These are phyloP conservation scores for Fremontodendron californicum DNA, from an alignment of 345 rosid genomes.

Conservation along the genomic window DNA sequence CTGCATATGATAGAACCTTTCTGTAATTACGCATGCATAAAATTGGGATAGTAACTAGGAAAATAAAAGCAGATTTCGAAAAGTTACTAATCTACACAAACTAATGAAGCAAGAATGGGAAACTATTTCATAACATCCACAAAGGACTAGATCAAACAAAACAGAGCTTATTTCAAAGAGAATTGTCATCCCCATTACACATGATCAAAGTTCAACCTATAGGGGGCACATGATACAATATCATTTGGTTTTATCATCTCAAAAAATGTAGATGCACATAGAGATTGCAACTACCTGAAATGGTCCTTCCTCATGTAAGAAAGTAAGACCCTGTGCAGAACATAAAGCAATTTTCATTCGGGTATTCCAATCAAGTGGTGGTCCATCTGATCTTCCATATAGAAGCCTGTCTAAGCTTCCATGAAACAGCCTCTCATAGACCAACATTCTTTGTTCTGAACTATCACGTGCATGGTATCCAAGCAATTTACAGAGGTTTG, in stretches of 20 bases:
- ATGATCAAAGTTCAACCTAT: not conserved
- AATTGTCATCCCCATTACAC: not conserved
- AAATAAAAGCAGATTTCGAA: slow-evolving; percentile 2
- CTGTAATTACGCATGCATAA: not conserved
- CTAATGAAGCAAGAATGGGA: not conserved
- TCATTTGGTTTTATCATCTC: not conserved
- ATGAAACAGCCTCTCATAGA: slow-evolving; percentile 86
- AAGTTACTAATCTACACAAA: not conserved
- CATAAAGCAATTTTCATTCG: slow-evolving; percentile 85
- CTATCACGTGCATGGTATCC: slow-evolving; percentile 87
- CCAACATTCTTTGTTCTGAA: slow-evolving; percentile 78
- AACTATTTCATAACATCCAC: not conserved
- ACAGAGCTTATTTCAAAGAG: not conserved
- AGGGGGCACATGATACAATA: not conserved
- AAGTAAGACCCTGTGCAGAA: slow-evolving; percentile 85
- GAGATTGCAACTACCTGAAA: slow-evolving; percentile 51
- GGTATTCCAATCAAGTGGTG: slow-evolving; percentile 91
- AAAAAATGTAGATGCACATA: not conserved
- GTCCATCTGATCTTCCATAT: slow-evolving; percentile 84
- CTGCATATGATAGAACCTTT: slow-evolving; percentile 34
- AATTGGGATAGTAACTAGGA: not conserved
- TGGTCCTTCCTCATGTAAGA: slow-evolving; percentile 99
- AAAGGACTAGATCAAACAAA: not conserved
- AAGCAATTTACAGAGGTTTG: slow-evolving; percentile 78
- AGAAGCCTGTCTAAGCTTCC: slow-evolving; percentile 91